phyloP scores from a whole-genome alignment of 2,329 filamentous ascomycete species.

The Drechslerella coelobrocha region DNA sequence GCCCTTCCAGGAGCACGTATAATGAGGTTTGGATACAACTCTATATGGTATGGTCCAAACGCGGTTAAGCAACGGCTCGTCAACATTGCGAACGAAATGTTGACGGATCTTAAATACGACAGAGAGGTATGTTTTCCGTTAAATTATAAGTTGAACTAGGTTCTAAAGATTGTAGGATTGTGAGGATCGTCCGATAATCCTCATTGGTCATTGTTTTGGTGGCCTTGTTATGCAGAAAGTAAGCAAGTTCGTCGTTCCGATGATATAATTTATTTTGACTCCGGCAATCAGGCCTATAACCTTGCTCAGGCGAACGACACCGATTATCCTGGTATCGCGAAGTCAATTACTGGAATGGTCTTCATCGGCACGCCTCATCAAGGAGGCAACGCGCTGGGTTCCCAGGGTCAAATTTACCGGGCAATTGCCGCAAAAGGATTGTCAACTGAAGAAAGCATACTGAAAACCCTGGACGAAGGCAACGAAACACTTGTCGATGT shows the following conservation, averaged over 20 bases:
- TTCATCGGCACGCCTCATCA: conserved; percentile 19
- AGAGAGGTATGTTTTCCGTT: conserved; percentile 49
- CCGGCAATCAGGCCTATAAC: conserved; percentile 50
- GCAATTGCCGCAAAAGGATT: conserved; percentile 3
- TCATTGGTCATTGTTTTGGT: conserved; percentile 56
- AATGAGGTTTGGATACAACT: conserved; percentile 55
- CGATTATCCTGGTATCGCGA: conserved; percentile 11
- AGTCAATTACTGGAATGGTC: conserved; percentile 10
- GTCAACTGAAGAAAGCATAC: conserved; percentile 1
- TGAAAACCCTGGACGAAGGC: background rate
- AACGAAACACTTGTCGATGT: conserved; percentile 16
- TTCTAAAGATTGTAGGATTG: conserved; percentile 34
- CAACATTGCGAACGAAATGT: conserved; percentile 54
- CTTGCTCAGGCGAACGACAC: conserved; percentile 23
- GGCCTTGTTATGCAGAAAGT: conserved; percentile 55
- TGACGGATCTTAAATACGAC: conserved; percentile 51
- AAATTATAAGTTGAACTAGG: conserved; percentile 13
- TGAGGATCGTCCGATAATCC: conserved; percentile 55
- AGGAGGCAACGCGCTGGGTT: conserved; percentile 7
- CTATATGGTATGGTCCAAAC: conserved; percentile 56
- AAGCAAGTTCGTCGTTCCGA: too few relatives aligned
- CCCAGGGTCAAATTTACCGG: conserved; percentile 12
- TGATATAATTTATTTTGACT: conserved; percentile 28
- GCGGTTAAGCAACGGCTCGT: conserved; percentile 55
- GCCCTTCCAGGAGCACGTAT: conserved; percentile 56